Evolutionary conservation across 805 yeast species (phyloP), one percentile per base, ranked within the genome.

Genomic region (Candida morakotiae): DNA sequence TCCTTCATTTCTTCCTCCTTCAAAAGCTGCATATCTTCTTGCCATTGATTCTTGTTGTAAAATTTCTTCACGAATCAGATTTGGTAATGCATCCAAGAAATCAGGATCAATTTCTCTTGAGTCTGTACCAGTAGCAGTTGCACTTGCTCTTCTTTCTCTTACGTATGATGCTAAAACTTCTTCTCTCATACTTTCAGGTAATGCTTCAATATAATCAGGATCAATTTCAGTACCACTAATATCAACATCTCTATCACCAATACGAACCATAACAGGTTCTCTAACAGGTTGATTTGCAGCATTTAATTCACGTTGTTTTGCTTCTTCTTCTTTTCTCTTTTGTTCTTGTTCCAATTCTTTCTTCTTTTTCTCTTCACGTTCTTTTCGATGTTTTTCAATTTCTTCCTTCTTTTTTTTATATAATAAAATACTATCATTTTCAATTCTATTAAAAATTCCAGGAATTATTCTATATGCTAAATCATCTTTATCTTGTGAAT

Each of bases 101-200:
- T 81, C 87, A 0, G 87, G 82, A 46, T 82, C 94, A 37, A 86
- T 74, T 47, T 84, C 95, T 20, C 86, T 65, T 2, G 75, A 65
- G 10, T 70, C 63, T 1, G 60, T 53, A 1, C 77, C 53, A 43
- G 62, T 28, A 10, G 62, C 54, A 1, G 73, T 43, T 44, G 85
- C 63, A 67, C 77, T 30, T 69, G 71, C 82, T 42, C 93, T 69
- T 41, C 89, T 67, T 47, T 86, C 93, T 28, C 88, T 66, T 5
- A 87, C 66, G 51, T 88, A 95, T 44, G 87, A 91, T 0, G 89
- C 77, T 52, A 86, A 80, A 0, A 88, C 97, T 52, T 89, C 96
- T 44, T 87, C 95, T 34, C 96, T 69, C 85, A 89, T 84, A 37
- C 86, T 93, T 30, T 87, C 95, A 0, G 97, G 97, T 25, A 89